A percentile compares a stretch with the other conserved stretches of the same genome.
Conservation (phyloP, 225 moss, liverwort and hornwort genomes). For the Bryum argenteum region DNA sequence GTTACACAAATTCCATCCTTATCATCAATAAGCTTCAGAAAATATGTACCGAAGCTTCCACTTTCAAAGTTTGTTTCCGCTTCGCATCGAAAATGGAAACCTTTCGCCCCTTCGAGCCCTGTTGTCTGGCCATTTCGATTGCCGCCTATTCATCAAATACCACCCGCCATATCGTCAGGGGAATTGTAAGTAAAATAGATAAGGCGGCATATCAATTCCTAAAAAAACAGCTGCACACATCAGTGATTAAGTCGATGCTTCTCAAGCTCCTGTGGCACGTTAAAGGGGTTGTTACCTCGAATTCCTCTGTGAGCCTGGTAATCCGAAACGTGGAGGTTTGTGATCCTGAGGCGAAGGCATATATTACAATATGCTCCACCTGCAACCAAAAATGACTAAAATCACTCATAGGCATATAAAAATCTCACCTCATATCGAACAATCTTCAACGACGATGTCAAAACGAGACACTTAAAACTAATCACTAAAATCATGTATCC, state of each 20-base stretch:
- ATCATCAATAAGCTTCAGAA: neutral
- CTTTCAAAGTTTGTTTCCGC: constrained; percentile 40
- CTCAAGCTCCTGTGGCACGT: constrained; percentile 6
- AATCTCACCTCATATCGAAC: neutral
- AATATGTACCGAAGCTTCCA: constrained; percentile 31
- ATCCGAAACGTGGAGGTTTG: constrained; percentile 82
- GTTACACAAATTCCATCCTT: neutral
- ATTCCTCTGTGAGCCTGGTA: constrained; percentile 59
- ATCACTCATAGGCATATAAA: constrained; percentile 20
- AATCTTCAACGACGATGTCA: neutral
- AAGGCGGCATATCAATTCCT: neutral
- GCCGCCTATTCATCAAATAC: constrained; percentile 32
- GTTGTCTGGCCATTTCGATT: constrained; percentile 33
- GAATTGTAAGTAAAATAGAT: neutral
- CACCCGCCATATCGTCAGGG: constrained; percentile 16
- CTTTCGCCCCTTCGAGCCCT: constrained; percentile 40
- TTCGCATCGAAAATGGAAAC: constrained; percentile 40
- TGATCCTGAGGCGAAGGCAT: constrained; percentile 76
- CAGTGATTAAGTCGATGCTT: constrained; percentile 7
- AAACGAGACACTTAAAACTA: neutral
- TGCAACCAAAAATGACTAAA: constrained; percentile 57
- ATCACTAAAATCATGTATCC: constrained; percentile 6
- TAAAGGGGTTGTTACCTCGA: constrained; percentile 47
- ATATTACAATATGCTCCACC: constrained; percentile 84
- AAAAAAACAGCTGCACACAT: neutral